phyloP scores from a whole-genome alignment of 257 asterid genomes.

The Plantago major region DNA sequence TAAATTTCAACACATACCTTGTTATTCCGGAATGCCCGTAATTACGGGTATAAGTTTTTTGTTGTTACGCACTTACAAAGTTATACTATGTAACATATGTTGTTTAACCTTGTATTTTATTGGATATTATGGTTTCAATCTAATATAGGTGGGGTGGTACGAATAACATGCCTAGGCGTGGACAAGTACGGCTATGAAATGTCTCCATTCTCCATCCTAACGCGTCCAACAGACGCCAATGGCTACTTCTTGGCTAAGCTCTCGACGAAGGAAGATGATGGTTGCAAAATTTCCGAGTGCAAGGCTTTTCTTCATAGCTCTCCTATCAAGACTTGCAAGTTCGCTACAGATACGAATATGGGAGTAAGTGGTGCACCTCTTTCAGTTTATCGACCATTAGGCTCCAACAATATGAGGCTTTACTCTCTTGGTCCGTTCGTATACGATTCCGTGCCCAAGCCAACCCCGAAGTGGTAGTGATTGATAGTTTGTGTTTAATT shows the following conservation, averaged over 20 bases:
- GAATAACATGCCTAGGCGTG: slow-evolving; percentile 48
- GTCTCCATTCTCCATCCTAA: slow-evolving; percentile 47
- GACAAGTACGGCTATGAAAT: slow-evolving; percentile 49
- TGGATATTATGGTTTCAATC: neutral
- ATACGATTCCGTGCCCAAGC: slow-evolving; percentile 16
- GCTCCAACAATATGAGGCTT: slow-evolving; percentile 26
- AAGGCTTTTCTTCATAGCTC: slow-evolving; percentile 53
- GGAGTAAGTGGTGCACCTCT: slow-evolving; percentile 37
- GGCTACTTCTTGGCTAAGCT: slow-evolving; percentile 53
- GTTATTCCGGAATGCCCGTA: too few species aligned
- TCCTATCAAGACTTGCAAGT: slow-evolving; percentile 26
- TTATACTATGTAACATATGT: too few species aligned
- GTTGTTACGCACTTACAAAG: too few species aligned
- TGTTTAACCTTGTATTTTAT: neutral
- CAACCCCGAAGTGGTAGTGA: slow-evolving; percentile 14
- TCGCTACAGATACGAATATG: slow-evolving; percentile 27
- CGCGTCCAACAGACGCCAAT: slow-evolving; percentile 39
- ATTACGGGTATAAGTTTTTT: too few species aligned
- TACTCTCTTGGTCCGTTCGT: slow-evolving; percentile 46
- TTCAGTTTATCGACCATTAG: slow-evolving; percentile 27
- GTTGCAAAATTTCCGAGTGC: slow-evolving; percentile 36
- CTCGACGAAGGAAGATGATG: slow-evolving; percentile 28
- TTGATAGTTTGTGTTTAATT: neutral
- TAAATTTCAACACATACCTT: too few species aligned
- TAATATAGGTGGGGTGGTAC: slow-evolving; percentile 37